phyloP scores from a whole-genome alignment of 2,329 filamentous ascomycete species.

The Alternaria ventricosa region DNA sequence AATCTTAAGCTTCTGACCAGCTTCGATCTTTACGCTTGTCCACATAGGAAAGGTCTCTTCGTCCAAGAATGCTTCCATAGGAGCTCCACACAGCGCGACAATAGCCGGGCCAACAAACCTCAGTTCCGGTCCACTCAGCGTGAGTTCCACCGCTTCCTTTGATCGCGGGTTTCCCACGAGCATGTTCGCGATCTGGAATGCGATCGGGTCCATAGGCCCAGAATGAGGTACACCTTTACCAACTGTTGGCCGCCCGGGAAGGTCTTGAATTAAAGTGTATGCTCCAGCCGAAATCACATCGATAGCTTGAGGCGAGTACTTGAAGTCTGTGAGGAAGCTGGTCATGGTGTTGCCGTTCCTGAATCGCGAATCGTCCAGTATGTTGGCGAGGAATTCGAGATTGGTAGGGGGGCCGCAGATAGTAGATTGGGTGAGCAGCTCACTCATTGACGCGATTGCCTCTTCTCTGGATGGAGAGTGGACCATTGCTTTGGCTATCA shows the following conservation, averaged over 20 bases:
- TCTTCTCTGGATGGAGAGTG: constrained; percentile 53
- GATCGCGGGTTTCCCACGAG: constrained; percentile 63
- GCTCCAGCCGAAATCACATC: constrained; percentile 64
- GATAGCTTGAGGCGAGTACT: constrained; percentile 59
- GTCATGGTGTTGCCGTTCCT: constrained; percentile 62
- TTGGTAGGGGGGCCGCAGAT: constrained; percentile 65
- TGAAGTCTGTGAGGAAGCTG: constrained; percentile 61
- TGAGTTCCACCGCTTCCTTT: constrained; percentile 66
- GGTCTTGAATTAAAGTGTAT: constrained; percentile 66
- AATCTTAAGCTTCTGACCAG: constrained; percentile 61
- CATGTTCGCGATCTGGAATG: constrained; percentile 64
- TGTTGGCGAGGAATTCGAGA: constrained; percentile 60
- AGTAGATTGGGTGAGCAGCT: constrained; percentile 53
- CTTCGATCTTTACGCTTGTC: constrained; percentile 58
- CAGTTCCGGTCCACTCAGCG: constrained; percentile 65
- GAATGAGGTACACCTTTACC: constrained; percentile 65
- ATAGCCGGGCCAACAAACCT: constrained; percentile 62
- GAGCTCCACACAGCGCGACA: constrained; percentile 64
- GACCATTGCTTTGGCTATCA: constrained; percentile 66
- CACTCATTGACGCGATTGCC: constrained; percentile 54
- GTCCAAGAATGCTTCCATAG: constrained; percentile 61
- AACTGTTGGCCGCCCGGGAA: constrained; percentile 62
- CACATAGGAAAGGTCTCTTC: constrained; percentile 60
- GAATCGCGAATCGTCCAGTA: constrained; percentile 58
- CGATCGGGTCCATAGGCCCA: constrained; percentile 68